These are phyloP conservation scores for Nicotiana obtusifolia DNA, from an alignment of 257 asterid genomes.

Conservation along the genomic window DNA sequence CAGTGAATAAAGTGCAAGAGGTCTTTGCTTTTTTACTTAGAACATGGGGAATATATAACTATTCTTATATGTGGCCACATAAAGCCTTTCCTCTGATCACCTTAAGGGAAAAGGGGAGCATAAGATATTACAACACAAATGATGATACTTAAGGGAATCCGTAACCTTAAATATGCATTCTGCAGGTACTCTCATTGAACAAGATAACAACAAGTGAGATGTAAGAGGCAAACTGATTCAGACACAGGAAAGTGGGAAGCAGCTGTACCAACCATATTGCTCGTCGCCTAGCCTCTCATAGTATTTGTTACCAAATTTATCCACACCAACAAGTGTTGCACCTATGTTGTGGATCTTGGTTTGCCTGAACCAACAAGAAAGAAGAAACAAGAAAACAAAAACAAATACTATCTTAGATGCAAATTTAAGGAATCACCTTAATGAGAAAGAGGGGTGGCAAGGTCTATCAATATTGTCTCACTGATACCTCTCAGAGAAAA, in stretches of 20 bases:
- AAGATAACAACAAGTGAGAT: slow-evolving; percentile 1
- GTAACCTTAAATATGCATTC: neutral
- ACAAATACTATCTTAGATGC: slow-evolving; percentile 1
- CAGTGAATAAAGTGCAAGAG: neutral
- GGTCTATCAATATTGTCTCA: neutral
- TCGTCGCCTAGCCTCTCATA: slow-evolving; percentile 80
- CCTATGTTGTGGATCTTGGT: slow-evolving; percentile 95
- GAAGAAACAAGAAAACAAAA: neutral
- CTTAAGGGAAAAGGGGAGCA: neutral
- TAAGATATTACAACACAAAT: neutral
- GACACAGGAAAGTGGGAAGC: neutral
- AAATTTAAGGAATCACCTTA: neutral
- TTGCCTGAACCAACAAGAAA: slow-evolving; percentile 44
- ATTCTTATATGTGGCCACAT: neutral
- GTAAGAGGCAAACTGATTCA: neutral
- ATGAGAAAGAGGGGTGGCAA: neutral
- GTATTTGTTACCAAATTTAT: slow-evolving; percentile 93
- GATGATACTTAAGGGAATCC: neutral
- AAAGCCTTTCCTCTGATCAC: neutral
- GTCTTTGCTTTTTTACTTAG: neutral
- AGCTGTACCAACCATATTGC: slow-evolving; percentile 62
- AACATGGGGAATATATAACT: neutral
- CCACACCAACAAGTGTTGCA: slow-evolving; percentile 80
- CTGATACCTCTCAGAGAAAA: neutral
- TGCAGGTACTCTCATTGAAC: neutral